These are phyloP conservation scores for Lichtheimia hyalospora DNA, from an alignment of 371 early-diverging fungal genomes.

Conservation along the genomic window DNA sequence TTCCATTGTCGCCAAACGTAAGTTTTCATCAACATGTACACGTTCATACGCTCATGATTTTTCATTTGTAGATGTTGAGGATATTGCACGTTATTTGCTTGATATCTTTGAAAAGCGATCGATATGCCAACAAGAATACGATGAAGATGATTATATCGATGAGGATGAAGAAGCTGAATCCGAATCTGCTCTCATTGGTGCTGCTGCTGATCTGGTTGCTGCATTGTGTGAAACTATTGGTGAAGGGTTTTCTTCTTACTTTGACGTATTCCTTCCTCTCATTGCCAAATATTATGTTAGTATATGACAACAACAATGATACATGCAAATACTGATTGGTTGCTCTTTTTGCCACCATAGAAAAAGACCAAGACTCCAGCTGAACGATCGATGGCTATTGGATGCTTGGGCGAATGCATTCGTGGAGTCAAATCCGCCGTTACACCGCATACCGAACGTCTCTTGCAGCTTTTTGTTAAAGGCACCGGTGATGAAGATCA, in stretches of 20 bases:
- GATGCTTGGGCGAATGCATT: conserved; percentile 82
- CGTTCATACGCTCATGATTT: too few relatives aligned
- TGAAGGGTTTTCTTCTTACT: conserved; percentile 68
- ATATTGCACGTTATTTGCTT: conserved; percentile 59
- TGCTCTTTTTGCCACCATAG: conserved; percentile 5
- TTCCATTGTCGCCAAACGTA: conserved; percentile 67
- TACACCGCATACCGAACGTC: conserved; percentile 75
- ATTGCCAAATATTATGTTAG: conserved; percentile 76
- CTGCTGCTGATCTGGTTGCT: conserved; percentile 83
- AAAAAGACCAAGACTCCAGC: conserved; percentile 68
- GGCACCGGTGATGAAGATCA: conserved; percentile 77
- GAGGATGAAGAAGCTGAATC: conserved; percentile 85
- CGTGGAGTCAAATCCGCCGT: conserved; percentile 73
- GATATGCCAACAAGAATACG: conserved; percentile 78
- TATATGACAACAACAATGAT: not conserved
- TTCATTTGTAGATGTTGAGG: conserved; percentile 44
- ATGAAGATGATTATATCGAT: conserved; percentile 69
- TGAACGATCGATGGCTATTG: conserved; percentile 90
- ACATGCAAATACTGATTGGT: not conserved
- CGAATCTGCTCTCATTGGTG: conserved; percentile 78
- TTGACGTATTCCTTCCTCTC: conserved; percentile 78
- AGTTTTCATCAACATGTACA: conserved; percentile 16
- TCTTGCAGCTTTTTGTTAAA: conserved; percentile 63
- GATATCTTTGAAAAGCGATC: conserved; percentile 80
- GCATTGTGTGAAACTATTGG: conserved; percentile 76